Evolutionary conservation across 495 filamentous ascomycete genomes (phyloP).

Genomic region (Annulohypoxylon stygium): DNA sequence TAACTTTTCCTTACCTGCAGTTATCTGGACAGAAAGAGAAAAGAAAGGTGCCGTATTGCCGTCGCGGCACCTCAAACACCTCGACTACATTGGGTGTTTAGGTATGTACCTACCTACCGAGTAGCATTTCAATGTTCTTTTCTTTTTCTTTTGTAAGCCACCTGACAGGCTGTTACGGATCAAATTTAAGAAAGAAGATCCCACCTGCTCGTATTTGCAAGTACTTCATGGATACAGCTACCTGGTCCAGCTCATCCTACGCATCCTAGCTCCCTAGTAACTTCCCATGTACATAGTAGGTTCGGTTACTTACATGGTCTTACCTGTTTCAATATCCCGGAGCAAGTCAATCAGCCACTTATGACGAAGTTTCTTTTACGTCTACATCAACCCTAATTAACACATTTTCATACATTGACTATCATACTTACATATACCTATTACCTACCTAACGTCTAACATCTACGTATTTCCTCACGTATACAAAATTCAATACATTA

Average conservation of each 20-base stretch:
- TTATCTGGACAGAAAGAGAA: background rate
- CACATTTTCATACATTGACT: too few species aligned
- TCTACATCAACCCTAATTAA: background rate
- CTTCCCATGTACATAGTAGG: background rate
- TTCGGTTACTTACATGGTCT: conserved; percentile 14
- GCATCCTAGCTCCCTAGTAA: background rate
- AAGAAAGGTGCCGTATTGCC: conserved; percentile 38
- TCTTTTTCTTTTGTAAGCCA: too few species aligned
- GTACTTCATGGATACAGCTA: background rate
- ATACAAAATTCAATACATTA: conserved; percentile 1
- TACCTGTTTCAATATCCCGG: conserved; percentile 1
- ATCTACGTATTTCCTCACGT: background rate
- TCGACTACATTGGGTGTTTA: background rate
- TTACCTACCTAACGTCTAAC: background rate
- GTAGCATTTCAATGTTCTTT: too few species aligned
- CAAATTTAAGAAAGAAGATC: too few species aligned
- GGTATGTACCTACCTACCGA: too few species aligned
- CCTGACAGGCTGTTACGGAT: too few species aligned
- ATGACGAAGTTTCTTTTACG: conserved; percentile 40
- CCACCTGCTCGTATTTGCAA: too few species aligned
- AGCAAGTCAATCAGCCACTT: conserved; percentile 36
- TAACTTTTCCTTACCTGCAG: background rate
- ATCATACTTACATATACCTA: too few species aligned
- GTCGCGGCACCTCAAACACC: background rate
- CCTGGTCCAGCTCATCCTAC: background rate